These are phyloP conservation scores for Zangia roseola DNA, from an alignment of 768 basidiomycete genomes.

Conservation along the genomic window DNA sequence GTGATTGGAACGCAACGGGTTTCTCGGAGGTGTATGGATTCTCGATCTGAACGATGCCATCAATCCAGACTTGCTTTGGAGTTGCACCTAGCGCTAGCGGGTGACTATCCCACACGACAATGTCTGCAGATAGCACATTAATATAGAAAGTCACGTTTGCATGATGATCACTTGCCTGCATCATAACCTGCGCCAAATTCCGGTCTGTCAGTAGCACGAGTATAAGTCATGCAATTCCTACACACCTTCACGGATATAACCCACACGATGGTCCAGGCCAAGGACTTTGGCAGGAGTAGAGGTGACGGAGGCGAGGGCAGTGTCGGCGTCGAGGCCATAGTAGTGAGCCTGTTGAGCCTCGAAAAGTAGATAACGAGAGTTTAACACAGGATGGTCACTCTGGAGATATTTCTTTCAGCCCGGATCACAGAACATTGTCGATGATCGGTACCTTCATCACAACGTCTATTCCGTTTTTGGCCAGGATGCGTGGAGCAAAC, in stretches of 20 bases:
- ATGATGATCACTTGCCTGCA: slow-evolving; percentile 34
- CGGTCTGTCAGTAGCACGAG: background rate
- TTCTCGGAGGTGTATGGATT: slow-evolving; percentile 39
- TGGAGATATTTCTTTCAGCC: slow-evolving; percentile 18
- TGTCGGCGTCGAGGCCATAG: slow-evolving; percentile 56
- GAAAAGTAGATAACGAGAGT: slow-evolving; percentile 66
- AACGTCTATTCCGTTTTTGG: slow-evolving; percentile 63
- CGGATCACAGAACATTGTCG: no score
- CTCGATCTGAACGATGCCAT: slow-evolving; percentile 74
- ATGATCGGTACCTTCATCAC: slow-evolving; percentile 62
- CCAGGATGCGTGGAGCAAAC: slow-evolving; percentile 75
- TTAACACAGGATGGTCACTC: slow-evolving; percentile 59
- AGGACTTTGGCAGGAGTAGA: slow-evolving; percentile 61
- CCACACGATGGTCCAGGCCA: slow-evolving; percentile 77
- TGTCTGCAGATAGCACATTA: slow-evolving; percentile 35
- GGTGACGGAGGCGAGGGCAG: slow-evolving; percentile 66
- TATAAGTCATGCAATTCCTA: background rate
- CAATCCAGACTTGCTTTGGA: slow-evolving; percentile 77
- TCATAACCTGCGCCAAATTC: slow-evolving; percentile 37
- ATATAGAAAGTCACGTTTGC: background rate
- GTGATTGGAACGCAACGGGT: slow-evolving; percentile 40
- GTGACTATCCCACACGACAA: slow-evolving; percentile 78
- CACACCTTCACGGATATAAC: slow-evolving; percentile 51
- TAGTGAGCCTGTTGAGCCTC: slow-evolving; percentile 74
- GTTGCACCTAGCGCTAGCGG: slow-evolving; percentile 75